phyloP scores from a whole-genome alignment of 139 green algal genomes.

The Spirogloea muscicola region DNA sequence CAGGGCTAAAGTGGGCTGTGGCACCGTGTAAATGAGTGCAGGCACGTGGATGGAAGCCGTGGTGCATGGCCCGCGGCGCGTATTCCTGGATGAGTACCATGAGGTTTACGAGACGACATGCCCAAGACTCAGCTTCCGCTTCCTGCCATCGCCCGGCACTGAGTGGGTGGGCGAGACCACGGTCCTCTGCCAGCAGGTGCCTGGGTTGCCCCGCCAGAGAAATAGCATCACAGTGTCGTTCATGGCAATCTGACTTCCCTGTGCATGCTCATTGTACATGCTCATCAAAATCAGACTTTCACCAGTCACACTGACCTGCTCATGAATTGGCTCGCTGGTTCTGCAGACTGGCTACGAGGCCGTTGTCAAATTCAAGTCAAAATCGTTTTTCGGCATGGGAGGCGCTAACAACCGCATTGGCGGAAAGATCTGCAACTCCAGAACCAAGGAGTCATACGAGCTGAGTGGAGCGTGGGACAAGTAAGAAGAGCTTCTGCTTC shows the following conservation, averaged over 20 bases:
- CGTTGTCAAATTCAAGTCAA: background rate
- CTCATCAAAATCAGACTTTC: too few relatives aligned
- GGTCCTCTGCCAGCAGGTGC: background rate
- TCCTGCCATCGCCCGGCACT: background rate
- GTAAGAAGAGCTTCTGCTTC: too few relatives aligned
- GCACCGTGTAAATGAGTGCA: too few relatives aligned
- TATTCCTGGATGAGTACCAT: conserved; percentile 2
- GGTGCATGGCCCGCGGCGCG: background rate
- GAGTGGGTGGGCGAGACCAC: background rate
- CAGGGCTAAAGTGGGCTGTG: too few relatives aligned
- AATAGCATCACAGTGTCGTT: too few relatives aligned
- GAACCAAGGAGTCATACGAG: background rate
- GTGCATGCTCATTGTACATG: too few relatives aligned
- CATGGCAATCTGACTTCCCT: too few relatives aligned
- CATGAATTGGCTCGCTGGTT: too few relatives aligned
- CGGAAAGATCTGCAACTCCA: background rate
- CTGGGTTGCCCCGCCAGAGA: too few relatives aligned
- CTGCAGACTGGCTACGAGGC: background rate
- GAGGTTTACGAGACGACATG: conserved; percentile 7
- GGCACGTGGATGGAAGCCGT: background rate
- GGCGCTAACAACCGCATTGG: background rate
- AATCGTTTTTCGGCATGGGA: background rate
- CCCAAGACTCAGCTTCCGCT: background rate
- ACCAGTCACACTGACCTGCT: too few relatives aligned
- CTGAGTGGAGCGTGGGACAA: background rate